A percentile compares a stretch with the other conserved stretches of the same genome.
Evolutionary conservation across 192 early-diverging fungal genomes (phyloP).

Genomic region (Backusella australiensis): DNA sequence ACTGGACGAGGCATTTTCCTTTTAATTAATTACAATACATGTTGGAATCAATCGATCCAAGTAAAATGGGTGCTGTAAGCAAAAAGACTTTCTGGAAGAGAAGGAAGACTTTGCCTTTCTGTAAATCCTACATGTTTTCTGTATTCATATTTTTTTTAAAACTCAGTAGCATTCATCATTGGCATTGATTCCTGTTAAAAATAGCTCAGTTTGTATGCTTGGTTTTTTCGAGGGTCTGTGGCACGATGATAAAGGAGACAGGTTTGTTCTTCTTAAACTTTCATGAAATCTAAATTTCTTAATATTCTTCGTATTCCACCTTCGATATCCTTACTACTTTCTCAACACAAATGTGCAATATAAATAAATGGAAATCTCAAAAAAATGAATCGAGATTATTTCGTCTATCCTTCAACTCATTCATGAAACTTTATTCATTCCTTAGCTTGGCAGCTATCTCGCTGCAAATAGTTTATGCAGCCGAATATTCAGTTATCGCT

Average conservation of each 20-base stretch:
- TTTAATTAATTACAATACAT: neutral
- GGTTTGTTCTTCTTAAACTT: neutral
- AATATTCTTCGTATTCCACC: slow-evolving; percentile 1
- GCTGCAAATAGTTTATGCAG: slow-evolving; percentile 1
- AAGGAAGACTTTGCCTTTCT: neutral
- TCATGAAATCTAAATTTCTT: slow-evolving; percentile 1
- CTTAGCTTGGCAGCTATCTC: slow-evolving; percentile 15
- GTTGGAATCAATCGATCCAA: neutral
- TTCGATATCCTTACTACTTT: neutral
- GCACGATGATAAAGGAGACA: neutral
- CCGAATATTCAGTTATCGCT: slow-evolving; percentile 24
- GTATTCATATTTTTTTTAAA: neutral
- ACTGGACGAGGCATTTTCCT: neutral
- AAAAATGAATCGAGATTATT: neutral
- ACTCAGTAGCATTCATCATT: neutral
- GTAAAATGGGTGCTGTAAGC: neutral
- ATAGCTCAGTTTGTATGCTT: neutral
- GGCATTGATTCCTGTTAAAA: neutral
- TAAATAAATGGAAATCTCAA: neutral
- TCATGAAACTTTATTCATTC: slow-evolving; percentile 23
- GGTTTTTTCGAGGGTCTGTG: neutral
- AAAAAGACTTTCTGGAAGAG: slow-evolving; percentile 6
- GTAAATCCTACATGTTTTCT: neutral
- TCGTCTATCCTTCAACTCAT: neutral
- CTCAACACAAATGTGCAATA: neutral